Conservation (phyloP, 768 basidiomycete species). For the Amanita polypyramis region DNA sequence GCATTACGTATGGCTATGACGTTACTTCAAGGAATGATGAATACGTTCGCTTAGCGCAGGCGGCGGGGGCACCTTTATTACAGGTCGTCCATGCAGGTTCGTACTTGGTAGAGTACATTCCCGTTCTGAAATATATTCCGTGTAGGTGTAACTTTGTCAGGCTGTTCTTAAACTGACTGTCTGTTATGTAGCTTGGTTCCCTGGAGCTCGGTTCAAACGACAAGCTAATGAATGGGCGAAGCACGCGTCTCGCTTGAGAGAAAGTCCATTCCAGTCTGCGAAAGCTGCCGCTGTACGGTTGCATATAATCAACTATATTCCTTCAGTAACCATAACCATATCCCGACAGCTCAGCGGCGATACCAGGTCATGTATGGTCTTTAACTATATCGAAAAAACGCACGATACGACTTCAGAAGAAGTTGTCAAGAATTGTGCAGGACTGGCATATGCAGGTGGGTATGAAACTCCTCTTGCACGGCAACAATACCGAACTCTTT, state of each 20-base stretch:
- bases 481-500: not conserved
- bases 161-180: not conserved
- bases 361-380: constrained; percentile 17
- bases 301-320: not conserved
- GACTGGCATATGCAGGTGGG: constrained; percentile 30
- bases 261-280: constrained; percentile 19
- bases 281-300: constrained; percentile 17
- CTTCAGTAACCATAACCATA: not conserved
- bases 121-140: constrained; percentile 21
- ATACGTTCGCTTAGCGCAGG: constrained; percentile 20
- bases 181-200: constrained; percentile 23
- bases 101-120: constrained; percentile 29
- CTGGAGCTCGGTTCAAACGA: constrained; percentile 24
- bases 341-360: constrained; percentile 14
- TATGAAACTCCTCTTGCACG: not conserved
- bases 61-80: constrained; percentile 13
- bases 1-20: constrained; percentile 29
- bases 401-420: constrained; percentile 17
- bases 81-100: constrained; percentile 25
- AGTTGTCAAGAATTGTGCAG: constrained; percentile 29
- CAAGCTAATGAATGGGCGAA: constrained; percentile 18
- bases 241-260: constrained; percentile 12
- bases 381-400: constrained; percentile 16
- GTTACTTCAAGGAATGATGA: constrained; percentile 24
- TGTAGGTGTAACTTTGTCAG: constrained; percentile 10